Percentiles rank a stretch among this genome's conserved stretches.
phyloP scores from a whole-genome alignment of 805 yeast species.

The Priceomyces melissophilus region DNA sequence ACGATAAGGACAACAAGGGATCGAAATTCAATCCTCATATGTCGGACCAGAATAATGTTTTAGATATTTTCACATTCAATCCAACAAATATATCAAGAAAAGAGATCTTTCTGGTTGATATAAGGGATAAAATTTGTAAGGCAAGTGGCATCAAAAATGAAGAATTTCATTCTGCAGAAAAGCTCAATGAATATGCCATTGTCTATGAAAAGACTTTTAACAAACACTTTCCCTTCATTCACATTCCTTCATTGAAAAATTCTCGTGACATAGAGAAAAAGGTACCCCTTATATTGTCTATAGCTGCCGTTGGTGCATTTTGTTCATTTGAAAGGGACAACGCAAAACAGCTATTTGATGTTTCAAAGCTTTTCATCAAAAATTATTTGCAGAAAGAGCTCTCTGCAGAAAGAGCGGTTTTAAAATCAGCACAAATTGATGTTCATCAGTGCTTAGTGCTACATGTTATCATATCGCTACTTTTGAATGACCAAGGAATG shows the following conservation, averaged over 20 bases:
- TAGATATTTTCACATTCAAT: constrained; percentile 3
- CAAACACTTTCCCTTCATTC: constrained; percentile 81
- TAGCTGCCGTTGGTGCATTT: constrained; percentile 87
- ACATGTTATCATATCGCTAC: constrained; percentile 55
- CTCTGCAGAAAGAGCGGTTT: constrained; percentile 42
- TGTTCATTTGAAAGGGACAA: constrained; percentile 77
- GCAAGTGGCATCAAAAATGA: constrained; percentile 51
- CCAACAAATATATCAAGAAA: not conserved
- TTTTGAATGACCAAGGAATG: constrained; percentile 51
- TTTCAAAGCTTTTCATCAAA: constrained; percentile 64
- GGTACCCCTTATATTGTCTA: constrained; percentile 69
- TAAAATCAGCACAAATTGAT: constrained; percentile 54
- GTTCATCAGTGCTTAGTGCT: constrained; percentile 55
- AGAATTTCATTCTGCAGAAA: constrained; percentile 73
- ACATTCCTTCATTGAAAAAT: constrained; percentile 54
- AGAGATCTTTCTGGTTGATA: constrained; percentile 41
- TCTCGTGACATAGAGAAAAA: constrained; percentile 40
- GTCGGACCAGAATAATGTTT: constrained; percentile 1
- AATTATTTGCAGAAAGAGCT: constrained; percentile 55
- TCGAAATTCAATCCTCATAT: not conserved
- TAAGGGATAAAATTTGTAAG: constrained; percentile 51
- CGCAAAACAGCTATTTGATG: constrained; percentile 66
- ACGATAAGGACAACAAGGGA: constrained; percentile 38
- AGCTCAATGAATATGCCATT: constrained; percentile 71
- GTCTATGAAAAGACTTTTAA: constrained; percentile 76